Conservation (phyloP, 805 yeast species). For the Candida takata region DNA sequence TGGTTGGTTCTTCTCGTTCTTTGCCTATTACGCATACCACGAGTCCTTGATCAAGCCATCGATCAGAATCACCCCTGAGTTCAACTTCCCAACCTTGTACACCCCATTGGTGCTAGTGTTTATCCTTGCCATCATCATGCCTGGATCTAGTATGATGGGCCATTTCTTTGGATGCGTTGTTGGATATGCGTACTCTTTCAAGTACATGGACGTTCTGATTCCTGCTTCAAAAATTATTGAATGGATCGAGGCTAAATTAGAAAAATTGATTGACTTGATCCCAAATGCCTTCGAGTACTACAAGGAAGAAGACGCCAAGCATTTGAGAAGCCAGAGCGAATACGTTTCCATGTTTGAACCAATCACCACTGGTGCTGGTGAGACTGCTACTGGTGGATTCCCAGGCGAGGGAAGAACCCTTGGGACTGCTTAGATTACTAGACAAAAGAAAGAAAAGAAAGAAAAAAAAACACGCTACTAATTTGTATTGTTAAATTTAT, state of each 20-base stretch:
- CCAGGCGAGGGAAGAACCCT: constrained; percentile 20
- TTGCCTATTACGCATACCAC: constrained; percentile 51
- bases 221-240: constrained; percentile 63
- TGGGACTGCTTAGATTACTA: constrained; percentile 8
- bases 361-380: constrained; percentile 3
- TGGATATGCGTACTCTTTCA: constrained; percentile 59
- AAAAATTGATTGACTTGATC: constrained; percentile 42
- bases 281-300: constrained; percentile 50
- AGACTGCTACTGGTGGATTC: constrained; percentile 10
- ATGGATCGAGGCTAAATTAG: constrained; percentile 54
- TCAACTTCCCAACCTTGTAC: constrained; percentile 49
- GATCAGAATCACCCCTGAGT: constrained; percentile 30
- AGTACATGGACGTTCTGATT: constrained; percentile 46
- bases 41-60: constrained; percentile 37
- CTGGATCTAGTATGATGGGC: constrained; percentile 67
- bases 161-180: constrained; percentile 60
- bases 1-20: constrained; percentile 66
- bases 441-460: not conserved
- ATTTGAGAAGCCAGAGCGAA: constrained; percentile 28
- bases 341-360: constrained; percentile 25
- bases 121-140: constrained; percentile 44
- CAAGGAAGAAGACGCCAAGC: constrained; percentile 53
- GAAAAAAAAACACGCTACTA: no score
- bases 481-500: no score
- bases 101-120: constrained; percentile 51